These are phyloP conservation scores for Monosporascus sp. DNA, from an alignment of 2,329 filamentous ascomycete species.

Conservation along the genomic window DNA sequence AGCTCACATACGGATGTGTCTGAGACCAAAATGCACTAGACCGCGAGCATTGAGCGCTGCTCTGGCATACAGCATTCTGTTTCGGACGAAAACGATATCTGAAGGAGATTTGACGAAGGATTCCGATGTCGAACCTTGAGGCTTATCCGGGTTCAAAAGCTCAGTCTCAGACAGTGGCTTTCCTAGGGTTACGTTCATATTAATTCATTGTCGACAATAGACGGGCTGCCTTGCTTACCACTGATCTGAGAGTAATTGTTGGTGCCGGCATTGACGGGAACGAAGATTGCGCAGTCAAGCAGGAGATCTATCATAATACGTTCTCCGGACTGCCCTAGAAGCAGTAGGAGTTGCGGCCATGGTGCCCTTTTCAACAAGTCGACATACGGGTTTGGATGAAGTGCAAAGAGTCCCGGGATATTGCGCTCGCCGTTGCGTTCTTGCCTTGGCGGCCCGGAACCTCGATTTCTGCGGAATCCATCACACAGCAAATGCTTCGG, in stretches of 20 bases:
- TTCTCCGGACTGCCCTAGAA: constrained; percentile 73
- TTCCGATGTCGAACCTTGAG: constrained; percentile 1
- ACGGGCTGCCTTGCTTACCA: constrained; percentile 48
- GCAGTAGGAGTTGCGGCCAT: constrained; percentile 70
- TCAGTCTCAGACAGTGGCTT: constrained; percentile 45
- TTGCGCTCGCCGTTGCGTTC: constrained; percentile 26
- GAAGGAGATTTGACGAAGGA: constrained; percentile 34
- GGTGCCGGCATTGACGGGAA: constrained; percentile 50
- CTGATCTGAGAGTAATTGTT: constrained; percentile 75
- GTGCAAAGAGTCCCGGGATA: constrained; percentile 62
- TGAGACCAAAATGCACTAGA: constrained; percentile 66
- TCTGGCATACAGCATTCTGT: constrained; percentile 79
- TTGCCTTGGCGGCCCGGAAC: constrained; percentile 20
- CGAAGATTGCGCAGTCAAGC: constrained; percentile 72
- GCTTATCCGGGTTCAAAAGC: constrained; percentile 10
- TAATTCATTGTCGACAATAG: neutral
- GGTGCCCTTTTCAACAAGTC: constrained; percentile 60
- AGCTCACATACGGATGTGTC: constrained; percentile 67
- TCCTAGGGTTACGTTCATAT: constrained; percentile 29
- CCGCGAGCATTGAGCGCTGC: constrained; percentile 65
- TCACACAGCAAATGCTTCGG: constrained; percentile 77
- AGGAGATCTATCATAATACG: constrained; percentile 73
- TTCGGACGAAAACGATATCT: constrained; percentile 71
- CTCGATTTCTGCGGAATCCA: constrained; percentile 59
- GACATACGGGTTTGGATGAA: constrained; percentile 66